These are phyloP conservation scores for Colletotrichum sp. DNA, from an alignment of 2,329 filamentous ascomycete species.

Conservation along the genomic window DNA sequence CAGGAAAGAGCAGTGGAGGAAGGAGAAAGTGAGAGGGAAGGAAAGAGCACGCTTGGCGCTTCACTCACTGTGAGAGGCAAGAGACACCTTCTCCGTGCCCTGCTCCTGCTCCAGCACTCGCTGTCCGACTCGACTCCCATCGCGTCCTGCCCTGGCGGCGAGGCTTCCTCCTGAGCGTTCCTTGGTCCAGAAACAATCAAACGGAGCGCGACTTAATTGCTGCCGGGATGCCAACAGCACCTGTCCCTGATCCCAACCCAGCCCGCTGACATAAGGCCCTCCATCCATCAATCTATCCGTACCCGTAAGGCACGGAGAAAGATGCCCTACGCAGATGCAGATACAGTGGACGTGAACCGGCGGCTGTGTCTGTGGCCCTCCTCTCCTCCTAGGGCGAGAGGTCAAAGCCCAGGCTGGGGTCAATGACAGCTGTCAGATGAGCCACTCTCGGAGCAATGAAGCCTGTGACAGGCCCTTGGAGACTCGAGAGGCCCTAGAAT, in stretches of 20 bases:
- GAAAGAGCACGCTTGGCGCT: background rate
- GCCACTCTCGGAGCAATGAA: background rate
- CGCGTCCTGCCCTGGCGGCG: background rate
- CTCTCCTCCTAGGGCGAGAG: background rate
- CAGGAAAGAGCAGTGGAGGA: background rate
- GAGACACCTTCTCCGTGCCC: background rate
- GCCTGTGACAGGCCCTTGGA: background rate
- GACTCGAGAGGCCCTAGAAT: background rate
- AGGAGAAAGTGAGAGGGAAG: background rate
- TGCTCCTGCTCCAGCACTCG: background rate
- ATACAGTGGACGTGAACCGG: background rate
- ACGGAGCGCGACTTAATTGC: background rate
- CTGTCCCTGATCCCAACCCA: background rate
- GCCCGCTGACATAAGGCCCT: background rate
- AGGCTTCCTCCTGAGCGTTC: background rate
- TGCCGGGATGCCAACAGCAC: background rate
- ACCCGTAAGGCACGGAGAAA: background rate
- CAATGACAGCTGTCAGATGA: constrained; percentile 12
- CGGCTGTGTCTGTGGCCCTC: background rate
- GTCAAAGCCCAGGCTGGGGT: background rate
- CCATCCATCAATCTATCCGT: background rate
- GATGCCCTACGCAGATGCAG: background rate
- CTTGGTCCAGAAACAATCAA: background rate
- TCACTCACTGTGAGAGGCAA: background rate
- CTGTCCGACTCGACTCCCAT: background rate